Percentiles rank a stretch among this genome's conserved stretches.
Evolutionary conservation across 441 rosid species (phyloP).

Genomic region (Erodium trifolium): DNA sequence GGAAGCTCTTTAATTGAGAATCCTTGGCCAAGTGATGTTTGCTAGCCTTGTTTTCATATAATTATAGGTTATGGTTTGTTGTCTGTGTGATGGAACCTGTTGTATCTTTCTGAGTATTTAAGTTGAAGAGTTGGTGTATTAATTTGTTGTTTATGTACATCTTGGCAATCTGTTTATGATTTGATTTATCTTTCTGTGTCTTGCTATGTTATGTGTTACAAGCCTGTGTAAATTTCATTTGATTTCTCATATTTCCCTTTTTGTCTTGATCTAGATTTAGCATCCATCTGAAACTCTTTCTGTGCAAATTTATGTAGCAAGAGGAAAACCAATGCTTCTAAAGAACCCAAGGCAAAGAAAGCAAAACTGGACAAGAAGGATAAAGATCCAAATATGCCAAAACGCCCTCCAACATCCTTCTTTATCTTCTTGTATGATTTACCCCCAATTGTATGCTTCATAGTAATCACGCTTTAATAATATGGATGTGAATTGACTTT

Average conservation of each 20-base stretch:
- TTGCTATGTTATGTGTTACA: no score
- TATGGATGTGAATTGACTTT: background rate
- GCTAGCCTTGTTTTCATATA: background rate
- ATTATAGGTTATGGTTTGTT: background rate
- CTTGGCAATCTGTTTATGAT: background rate
- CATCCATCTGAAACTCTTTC: background rate
- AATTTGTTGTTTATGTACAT: background rate
- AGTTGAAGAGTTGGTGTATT: background rate
- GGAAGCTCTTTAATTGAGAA: no score
- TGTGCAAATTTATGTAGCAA: conserved; percentile 31
- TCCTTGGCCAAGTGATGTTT: background rate
- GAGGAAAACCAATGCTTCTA: conserved; percentile 35
- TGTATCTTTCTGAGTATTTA: background rate
- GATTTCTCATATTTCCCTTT: no score
- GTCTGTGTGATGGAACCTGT: background rate
- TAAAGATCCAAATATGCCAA: conserved; percentile 41
- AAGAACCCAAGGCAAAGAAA: conserved; percentile 63
- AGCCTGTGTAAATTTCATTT: no score
- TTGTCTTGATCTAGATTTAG: no score
- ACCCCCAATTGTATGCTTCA: background rate
- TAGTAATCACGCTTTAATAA: background rate
- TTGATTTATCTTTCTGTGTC: background rate
- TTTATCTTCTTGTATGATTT: conserved; percentile 58
- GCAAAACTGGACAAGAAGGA: conserved; percentile 41
- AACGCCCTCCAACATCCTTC: conserved; percentile 83